These are phyloP conservation scores for Dioscorea dumetorum DNA, from an alignment of 106 monocot genomes.

Conservation along the genomic window DNA sequence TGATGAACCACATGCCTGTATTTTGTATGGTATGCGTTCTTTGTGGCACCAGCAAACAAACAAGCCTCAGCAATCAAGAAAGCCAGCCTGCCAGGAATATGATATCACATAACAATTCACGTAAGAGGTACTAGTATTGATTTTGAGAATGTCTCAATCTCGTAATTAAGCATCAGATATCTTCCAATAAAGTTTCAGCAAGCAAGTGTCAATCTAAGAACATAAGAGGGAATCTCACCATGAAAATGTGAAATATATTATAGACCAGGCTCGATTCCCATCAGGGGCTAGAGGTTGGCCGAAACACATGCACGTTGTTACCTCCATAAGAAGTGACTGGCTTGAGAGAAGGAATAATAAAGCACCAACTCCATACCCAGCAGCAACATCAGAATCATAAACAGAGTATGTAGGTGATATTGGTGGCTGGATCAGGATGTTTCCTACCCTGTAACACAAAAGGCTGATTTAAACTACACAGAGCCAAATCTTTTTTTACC, in stretches of 20 bases:
- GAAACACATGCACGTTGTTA: slow-evolving; percentile 97
- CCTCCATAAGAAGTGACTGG: slow-evolving; percentile 67
- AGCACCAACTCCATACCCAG: slow-evolving; percentile 88
- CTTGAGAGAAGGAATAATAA: slow-evolving; percentile 80
- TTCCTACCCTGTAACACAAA: slow-evolving; percentile 52
- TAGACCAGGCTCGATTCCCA: slow-evolving; percentile 84
- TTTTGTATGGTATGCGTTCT: slow-evolving; percentile 97
- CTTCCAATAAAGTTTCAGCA: too few relatives aligned
- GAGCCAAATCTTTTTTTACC: too few relatives aligned
- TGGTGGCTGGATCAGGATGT: slow-evolving; percentile 28
- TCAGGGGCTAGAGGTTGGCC: slow-evolving; percentile 84
- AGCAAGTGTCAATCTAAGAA: too few relatives aligned
- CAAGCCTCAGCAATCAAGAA: slow-evolving; percentile 84
- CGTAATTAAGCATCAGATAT: too few relatives aligned
- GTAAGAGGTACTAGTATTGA: too few relatives aligned
- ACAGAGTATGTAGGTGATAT: slow-evolving; percentile 70
- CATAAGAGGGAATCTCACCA: slow-evolving; percentile 35
- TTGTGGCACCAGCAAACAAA: slow-evolving; percentile 75
- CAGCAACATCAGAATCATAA: slow-evolving; percentile 90
- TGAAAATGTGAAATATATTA: slow-evolving; percentile 86
- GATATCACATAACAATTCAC: too few relatives aligned
- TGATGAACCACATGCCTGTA: slow-evolving; percentile 65
- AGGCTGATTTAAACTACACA: too few relatives aligned
- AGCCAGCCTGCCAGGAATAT: slow-evolving; percentile 45
- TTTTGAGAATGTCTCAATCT: too few relatives aligned